Evolutionary conservation across 2,329 filamentous ascomycete species (phyloP), one percentile per base, ranked within the genome.

Genomic region (Botrytis medusae): DNA sequence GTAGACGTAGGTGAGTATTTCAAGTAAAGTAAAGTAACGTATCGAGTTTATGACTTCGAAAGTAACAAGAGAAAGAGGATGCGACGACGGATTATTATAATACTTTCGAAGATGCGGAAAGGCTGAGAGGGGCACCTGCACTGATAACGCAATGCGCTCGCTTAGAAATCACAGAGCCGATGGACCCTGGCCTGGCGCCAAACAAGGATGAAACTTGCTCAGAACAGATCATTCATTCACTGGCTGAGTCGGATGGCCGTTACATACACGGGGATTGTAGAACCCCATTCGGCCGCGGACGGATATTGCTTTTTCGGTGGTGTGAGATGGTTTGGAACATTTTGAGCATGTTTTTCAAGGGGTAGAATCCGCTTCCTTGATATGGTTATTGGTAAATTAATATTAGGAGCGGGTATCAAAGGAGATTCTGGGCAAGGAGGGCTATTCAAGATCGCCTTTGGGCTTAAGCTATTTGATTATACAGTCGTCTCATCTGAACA

Each of bases 141-240:
- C n/a, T 40, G 34, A 54, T 54, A 68, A 34, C 46, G 32, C 51
- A 37, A 44, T 44, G 29, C n/a, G 25, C 25, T 68, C 71, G 71
- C 71, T 68, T 72, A 72, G n/a, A 34, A 71, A 62, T n/a, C 25
- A n/a, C 37, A 57, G 29, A 25, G 25, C 48, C 32, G 48, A 68
- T 57, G 37, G n/a, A 40, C 44, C 20, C 34, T n/a, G 48, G 48
- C 48, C 34, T 25, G 37, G 18, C 32, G 18, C 59, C 59, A 54
- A 71, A 68, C 71, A 68, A 72, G 48, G 48, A 68, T 68, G 51
- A 72, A 72, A 72, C 71, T 60, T 72, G 71, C 71, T 72, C 71
- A 72, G 51, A 60, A 72, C 71, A 72, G 62, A 68, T 68, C 51
- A 42, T 40, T 40, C 20, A 59, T 42, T n/a, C 20, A 57, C 6